These are phyloP conservation scores for Termitomyces sp. DNA, from an alignment of 768 basidiomycete genomes.

Conservation along the genomic window DNA sequence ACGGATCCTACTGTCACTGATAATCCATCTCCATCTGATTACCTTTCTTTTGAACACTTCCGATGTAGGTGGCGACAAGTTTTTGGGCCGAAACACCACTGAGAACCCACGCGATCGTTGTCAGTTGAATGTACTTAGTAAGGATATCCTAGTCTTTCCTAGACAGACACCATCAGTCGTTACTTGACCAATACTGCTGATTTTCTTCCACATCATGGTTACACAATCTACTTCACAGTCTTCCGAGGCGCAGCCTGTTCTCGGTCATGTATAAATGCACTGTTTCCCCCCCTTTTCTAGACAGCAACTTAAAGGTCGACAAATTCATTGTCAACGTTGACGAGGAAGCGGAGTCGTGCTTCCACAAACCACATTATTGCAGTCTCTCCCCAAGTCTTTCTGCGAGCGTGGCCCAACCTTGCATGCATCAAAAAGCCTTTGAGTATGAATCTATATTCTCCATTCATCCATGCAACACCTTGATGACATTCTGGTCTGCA, in stretches of 20 bases:
- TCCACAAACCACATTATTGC: background rate
- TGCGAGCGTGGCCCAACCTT: slow-evolving; percentile 45
- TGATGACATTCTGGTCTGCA: slow-evolving; percentile 47
- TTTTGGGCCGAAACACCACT: slow-evolving; percentile 7
- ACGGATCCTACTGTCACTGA: background rate
- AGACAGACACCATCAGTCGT: too few species aligned
- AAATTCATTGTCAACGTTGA: slow-evolving; percentile 76
- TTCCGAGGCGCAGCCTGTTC: slow-evolving; percentile 39
- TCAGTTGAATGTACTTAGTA: slow-evolving; percentile 3
- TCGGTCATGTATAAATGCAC: slow-evolving; percentile 66
- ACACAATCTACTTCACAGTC: slow-evolving; percentile 36
- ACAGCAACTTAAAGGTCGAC: slow-evolving; percentile 72
- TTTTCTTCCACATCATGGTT: slow-evolving; percentile 38
- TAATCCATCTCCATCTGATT: background rate
- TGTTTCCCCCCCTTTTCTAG: background rate
- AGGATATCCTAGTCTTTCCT: background rate
- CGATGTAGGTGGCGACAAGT: slow-evolving; percentile 4
- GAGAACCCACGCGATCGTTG: background rate
- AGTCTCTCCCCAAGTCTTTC: slow-evolving; percentile 66
- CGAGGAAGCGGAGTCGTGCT: slow-evolving; percentile 46
- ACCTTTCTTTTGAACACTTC: background rate
- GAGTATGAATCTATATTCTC: slow-evolving; percentile 30
- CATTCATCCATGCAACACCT: slow-evolving; percentile 57
- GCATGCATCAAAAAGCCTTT: slow-evolving; percentile 47
- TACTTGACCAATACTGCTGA: background rate